Percentiles rank a stretch among this genome's conserved stretches.
These are phyloP conservation scores for Ophiostoma sp. DNA, from an alignment of 2,329 filamentous ascomycete species.

Conservation along the genomic window DNA sequence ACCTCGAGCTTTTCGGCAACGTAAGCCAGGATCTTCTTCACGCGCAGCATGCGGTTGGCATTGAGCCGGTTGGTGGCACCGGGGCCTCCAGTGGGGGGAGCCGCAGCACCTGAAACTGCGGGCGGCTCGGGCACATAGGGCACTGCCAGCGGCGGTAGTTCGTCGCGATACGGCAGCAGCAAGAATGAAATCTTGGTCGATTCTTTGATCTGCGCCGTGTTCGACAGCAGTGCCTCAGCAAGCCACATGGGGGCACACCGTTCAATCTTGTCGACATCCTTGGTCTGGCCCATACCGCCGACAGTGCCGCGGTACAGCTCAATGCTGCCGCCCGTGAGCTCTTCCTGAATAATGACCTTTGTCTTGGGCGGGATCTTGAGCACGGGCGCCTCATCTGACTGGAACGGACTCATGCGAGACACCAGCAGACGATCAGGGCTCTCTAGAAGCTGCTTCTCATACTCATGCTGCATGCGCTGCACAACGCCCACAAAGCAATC, in stretches of 20 bases:
- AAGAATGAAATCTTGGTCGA: conserved; percentile 94
- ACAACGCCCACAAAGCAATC: conserved; percentile 68
- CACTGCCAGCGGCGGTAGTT: conserved; percentile 67
- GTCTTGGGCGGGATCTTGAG: conserved; percentile 62
- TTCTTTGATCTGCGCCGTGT: conserved; percentile 79
- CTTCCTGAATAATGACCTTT: conserved; percentile 64
- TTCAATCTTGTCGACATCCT: conserved; percentile 77
- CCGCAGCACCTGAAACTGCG: background rate
- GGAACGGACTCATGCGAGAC: conserved; percentile 60
- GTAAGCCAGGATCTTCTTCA: conserved; percentile 90
- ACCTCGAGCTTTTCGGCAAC: conserved; percentile 82
- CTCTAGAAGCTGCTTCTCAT: conserved; percentile 61
- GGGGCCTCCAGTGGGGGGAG: conserved; percentile 39
- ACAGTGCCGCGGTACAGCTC: conserved; percentile 91
- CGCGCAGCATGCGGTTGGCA: conserved; percentile 91
- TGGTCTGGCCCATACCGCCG: conserved; percentile 55
- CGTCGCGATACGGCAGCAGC: conserved; percentile 71
- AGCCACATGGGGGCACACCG: conserved; percentile 87
- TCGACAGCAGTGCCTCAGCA: conserved; percentile 78
- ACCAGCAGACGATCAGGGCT: conserved; percentile 51
- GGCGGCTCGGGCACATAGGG: conserved; percentile 30
- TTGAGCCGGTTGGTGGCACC: conserved; percentile 80
- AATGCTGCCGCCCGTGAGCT: conserved; percentile 62
- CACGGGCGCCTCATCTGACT: conserved; percentile 69
- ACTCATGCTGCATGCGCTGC: conserved; percentile 66